phyloP scores from a whole-genome alignment of 2,329 filamentous ascomycete species.

The Fusarium solani-melongenae region DNA sequence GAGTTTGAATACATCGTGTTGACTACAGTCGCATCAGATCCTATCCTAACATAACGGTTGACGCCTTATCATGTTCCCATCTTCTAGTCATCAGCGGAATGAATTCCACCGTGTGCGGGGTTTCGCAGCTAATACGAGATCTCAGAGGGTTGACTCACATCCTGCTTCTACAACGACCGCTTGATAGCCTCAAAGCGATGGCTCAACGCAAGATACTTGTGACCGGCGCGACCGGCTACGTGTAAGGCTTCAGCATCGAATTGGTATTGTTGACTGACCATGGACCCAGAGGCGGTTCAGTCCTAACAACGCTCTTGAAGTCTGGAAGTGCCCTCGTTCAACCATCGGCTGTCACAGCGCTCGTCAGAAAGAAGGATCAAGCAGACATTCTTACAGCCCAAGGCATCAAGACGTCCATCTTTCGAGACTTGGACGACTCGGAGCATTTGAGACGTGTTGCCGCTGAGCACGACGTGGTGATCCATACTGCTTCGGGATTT shows the following conservation, averaged over 20 bases:
- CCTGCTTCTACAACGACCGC: not conserved
- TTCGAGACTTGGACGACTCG: not conserved
- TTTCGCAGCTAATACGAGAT: not conserved
- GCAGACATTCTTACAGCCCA: not conserved
- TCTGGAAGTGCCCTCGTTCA: not conserved
- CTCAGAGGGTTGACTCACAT: not conserved
- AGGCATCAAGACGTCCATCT: not conserved
- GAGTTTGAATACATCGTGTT: not conserved
- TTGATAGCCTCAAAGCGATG: not conserved
- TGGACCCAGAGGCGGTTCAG: slow-evolving; percentile 9
- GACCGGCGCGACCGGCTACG: slow-evolving; percentile 16
- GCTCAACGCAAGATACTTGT: slow-evolving; percentile 3
- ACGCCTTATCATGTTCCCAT: not conserved
- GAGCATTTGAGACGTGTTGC: not conserved
- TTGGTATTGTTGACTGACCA: not conserved
- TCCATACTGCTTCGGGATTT: not conserved
- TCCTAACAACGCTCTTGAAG: slow-evolving; percentile 12
- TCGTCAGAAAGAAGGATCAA: slow-evolving; percentile 11
- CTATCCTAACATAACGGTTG: not conserved
- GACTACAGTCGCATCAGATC: not conserved
- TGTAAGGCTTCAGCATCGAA: not conserved
- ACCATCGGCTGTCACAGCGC: not conserved
- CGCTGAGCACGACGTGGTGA: not conserved
- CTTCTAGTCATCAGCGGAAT: not conserved
- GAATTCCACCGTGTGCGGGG: not conserved